Conservation (phyloP, 768 basidiomycete genomes). For the Tylopilus plumbeoviolaceoides region DNA sequence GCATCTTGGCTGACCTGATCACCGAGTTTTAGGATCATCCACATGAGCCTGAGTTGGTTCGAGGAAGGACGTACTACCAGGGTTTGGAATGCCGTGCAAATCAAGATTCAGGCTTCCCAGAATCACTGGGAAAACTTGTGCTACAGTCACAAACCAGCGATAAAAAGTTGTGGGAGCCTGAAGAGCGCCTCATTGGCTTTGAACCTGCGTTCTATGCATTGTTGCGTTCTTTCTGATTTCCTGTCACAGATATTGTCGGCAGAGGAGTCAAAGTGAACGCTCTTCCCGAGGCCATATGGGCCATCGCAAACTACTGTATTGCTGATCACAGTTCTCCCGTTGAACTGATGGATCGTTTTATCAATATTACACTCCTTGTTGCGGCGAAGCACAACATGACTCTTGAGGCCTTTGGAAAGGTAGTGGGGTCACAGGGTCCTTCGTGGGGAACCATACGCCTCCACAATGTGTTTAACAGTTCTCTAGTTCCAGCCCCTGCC, state of each 20-base stretch:
- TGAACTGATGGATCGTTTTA: constrained; percentile 14
- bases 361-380: no score
- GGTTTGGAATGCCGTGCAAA: constrained; percentile 15
- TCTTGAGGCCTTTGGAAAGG: constrained; percentile 40
- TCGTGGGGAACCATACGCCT: no score
- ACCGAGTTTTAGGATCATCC: no score
- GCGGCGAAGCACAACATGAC: no score
- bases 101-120: constrained; percentile 35
- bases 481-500: constrained; percentile 40
- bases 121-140: constrained; percentile 16
- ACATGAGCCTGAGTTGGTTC: no score
- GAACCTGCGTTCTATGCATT: constrained; percentile 16
- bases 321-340: constrained; percentile 28
- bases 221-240: constrained; percentile 20
- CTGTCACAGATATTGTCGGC: constrained; percentile 37
- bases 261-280: constrained; percentile 45
- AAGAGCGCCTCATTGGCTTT: constrained; percentile 16
- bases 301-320: constrained; percentile 34
- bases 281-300: constrained; percentile 39
- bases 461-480: constrained; percentile 32
- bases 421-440: constrained; percentile 19
- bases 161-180: constrained; percentile 16
- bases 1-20: no score
- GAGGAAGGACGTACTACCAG: no score
- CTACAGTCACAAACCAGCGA: constrained; percentile 21